Percentiles rank a stretch among this genome's conserved stretches.
Evolutionary conservation across 1,284 basidiomycete species (phyloP).

Genomic region (Moesziomyces sp.): DNA sequence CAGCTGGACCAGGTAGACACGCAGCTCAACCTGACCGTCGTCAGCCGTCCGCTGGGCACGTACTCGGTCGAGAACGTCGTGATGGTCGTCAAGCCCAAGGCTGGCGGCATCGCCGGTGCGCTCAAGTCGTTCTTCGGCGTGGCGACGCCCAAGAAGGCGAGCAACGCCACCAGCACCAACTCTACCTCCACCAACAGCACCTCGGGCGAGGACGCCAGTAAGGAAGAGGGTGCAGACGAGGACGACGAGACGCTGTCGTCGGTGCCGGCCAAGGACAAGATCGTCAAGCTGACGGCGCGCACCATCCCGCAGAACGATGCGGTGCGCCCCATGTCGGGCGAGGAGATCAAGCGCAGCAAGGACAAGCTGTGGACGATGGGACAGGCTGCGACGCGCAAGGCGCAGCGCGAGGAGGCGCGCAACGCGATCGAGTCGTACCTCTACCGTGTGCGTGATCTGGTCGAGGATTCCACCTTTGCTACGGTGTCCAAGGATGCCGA

Average conservation of each 20-base stretch:
- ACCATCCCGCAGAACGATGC: slow-evolving; percentile 37
- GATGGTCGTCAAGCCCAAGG: slow-evolving; percentile 60
- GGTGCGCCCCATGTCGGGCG: slow-evolving; percentile 50
- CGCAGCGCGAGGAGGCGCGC: slow-evolving; percentile 84
- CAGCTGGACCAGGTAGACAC: slow-evolving; percentile 61
- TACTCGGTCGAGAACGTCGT: slow-evolving; percentile 52
- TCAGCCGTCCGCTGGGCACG: slow-evolving; percentile 56
- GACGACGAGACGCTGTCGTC: slow-evolving; percentile 25
- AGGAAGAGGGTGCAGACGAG: slow-evolving; percentile 15
- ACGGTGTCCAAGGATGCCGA: slow-evolving; percentile 82
- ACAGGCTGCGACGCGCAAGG: slow-evolving; percentile 79
- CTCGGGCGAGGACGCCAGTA: slow-evolving; percentile 2
- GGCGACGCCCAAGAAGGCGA: slow-evolving; percentile 32
- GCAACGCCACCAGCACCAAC: slow-evolving; percentile 33
- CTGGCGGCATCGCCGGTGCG: slow-evolving; percentile 56
- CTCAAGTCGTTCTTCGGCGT: slow-evolving; percentile 62
- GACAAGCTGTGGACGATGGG: slow-evolving; percentile 72
- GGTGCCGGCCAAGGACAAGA: slow-evolving; percentile 46
- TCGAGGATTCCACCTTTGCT: slow-evolving; percentile 76
- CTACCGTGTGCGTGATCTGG: slow-evolving; percentile 86
- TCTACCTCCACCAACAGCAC: slow-evolving; percentile 20
- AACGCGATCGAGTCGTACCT: slow-evolving; percentile 92
- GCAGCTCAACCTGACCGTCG: slow-evolving; percentile 58
- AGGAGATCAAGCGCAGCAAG: slow-evolving; percentile 55
- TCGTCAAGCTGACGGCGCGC: slow-evolving; percentile 45